These are phyloP conservation scores for Blastocystis sp. DNA, from an alignment of 352 stramenopile species.

Conservation along the genomic window DNA sequence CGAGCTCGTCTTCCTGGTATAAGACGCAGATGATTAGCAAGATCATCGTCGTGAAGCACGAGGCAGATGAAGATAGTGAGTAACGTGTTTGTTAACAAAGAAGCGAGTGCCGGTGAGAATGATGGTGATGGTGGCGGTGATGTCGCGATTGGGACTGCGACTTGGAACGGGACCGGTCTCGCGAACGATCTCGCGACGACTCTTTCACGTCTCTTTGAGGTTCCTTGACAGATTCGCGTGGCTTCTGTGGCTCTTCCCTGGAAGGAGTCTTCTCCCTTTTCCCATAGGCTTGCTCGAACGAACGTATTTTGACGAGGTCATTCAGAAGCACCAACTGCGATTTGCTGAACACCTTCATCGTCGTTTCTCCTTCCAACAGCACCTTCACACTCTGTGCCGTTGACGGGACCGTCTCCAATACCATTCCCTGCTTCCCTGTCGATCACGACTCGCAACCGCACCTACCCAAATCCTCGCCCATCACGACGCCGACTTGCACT, in stretches of 20 bases:
- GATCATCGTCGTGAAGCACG: neutral
- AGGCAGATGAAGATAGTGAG: neutral
- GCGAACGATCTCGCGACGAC: neutral
- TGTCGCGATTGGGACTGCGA: neutral
- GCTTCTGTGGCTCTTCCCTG: neutral
- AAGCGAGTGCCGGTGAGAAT: neutral
- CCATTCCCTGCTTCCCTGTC: neutral
- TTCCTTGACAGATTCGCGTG: neutral
- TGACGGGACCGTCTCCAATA: neutral
- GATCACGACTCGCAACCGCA: neutral
- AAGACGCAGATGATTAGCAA: neutral
- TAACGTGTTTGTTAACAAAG: neutral
- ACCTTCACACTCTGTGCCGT: neutral
- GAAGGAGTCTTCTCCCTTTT: neutral
- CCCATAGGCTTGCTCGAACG: constrained; percentile 14
- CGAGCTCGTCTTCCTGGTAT: neutral
- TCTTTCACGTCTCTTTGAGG: neutral
- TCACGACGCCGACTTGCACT: neutral
- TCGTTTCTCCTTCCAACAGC: constrained; percentile 4
- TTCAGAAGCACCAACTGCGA: neutral
- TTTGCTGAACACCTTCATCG: neutral
- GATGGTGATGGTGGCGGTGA: neutral
- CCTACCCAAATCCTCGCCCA: neutral
- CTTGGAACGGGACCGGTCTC: neutral
- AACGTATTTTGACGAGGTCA: neutral